Evolutionary conservation across 2,329 filamentous ascomycete genomes (phyloP).

Genomic region (Didymella sp.): DNA sequence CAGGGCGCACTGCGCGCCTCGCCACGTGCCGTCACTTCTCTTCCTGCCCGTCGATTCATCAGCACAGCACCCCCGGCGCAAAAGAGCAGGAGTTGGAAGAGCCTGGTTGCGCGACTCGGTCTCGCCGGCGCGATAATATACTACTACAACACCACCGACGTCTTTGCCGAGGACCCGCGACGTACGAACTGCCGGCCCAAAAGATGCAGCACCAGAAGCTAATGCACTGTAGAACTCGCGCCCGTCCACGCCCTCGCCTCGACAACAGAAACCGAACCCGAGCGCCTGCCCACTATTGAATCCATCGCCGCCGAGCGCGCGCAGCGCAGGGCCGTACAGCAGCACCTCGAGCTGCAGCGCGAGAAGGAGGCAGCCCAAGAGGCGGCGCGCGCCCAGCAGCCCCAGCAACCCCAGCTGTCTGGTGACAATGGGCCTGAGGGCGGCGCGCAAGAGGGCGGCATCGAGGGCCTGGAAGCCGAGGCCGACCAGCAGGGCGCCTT

Average conservation of each 20-base stretch:
- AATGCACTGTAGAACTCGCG: conserved; percentile 26
- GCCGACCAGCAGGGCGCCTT: conserved; percentile 89
- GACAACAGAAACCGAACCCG: conserved; percentile 48
- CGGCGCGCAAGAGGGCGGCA: conserved; percentile 38
- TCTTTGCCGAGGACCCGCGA: conserved; percentile 83
- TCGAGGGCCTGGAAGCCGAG: conserved; percentile 75
- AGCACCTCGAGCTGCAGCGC: conserved; percentile 40
- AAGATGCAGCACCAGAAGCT: neutral
- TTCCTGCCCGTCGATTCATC: conserved; percentile 59
- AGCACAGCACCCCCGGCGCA: conserved; percentile 66
- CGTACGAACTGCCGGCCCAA: conserved; percentile 60
- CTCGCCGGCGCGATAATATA: conserved; percentile 80
- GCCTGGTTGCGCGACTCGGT: conserved; percentile 73
- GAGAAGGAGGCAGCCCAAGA: conserved; percentile 24
- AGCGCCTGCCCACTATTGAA: conserved; percentile 55
- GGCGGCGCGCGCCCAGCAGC: conserved; percentile 3
- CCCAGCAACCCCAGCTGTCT: conserved; percentile 15
- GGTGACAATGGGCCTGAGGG: conserved; percentile 7
- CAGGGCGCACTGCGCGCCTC: conserved; percentile 38
- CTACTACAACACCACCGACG: conserved; percentile 89
- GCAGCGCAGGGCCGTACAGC: conserved; percentile 41
- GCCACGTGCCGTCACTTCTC: neutral
- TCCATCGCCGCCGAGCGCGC: conserved; percentile 53
- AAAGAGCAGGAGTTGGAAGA: conserved; percentile 83
- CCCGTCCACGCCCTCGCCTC: conserved; percentile 49